Percentiles rank a stretch among this genome's conserved stretches.
Conservation (phyloP, 345 rosid species). For the Camelina sativa region DNA sequence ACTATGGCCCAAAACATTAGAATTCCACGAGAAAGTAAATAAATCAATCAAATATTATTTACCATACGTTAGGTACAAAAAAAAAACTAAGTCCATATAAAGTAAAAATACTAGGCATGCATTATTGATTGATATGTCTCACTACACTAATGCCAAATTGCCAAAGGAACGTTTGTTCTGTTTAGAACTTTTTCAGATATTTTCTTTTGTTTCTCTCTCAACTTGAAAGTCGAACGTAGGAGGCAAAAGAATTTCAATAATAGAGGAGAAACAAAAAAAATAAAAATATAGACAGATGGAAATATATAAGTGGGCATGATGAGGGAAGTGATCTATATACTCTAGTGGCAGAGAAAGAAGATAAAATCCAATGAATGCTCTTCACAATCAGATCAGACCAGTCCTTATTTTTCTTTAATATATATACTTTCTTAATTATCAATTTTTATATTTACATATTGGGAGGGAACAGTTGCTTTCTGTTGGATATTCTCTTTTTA, state of each 20-base stretch:
- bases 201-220: conserved; percentile 15
- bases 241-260: background rate
- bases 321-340: conserved; percentile 33
- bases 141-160: conserved; percentile 21
- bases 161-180: conserved; percentile 26
- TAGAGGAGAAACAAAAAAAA: background rate
- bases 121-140: conserved; percentile 30
- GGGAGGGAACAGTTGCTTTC: conserved; percentile 26
- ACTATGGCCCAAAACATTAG: too few relatives aligned
- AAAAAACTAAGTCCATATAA: conserved; percentile 8
- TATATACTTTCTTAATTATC: background rate
- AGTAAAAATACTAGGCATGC: conserved; percentile 6
- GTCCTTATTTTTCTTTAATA: background rate
- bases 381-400: conserved; percentile 41
- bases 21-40: too few relatives aligned
- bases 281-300: conserved; percentile 8
- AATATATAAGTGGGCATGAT: conserved; percentile 19
- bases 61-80: background rate
- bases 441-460: conserved; percentile 15
- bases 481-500: conserved; percentile 23
- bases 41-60: background rate
- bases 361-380: conserved; percentile 35
- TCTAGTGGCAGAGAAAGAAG: conserved; percentile 34
- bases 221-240: conserved; percentile 19
- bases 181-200: conserved; percentile 28